These are phyloP conservation scores for Taxillus chinensis DNA, from an alignment of 164 flowering plant species.

Conservation along the genomic window DNA sequence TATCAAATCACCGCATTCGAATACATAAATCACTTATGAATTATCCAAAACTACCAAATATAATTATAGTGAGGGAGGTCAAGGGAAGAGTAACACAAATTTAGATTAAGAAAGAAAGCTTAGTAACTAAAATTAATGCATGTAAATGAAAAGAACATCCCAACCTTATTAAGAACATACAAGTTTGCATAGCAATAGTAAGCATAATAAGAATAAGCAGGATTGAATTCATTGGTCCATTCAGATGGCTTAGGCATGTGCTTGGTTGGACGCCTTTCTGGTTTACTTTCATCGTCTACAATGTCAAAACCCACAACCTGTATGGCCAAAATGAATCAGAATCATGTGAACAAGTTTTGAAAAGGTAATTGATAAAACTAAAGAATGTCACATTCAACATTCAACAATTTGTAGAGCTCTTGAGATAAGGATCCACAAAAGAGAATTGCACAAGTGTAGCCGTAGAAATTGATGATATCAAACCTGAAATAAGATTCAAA, in stretches of 20 bases:
- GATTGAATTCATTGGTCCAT: slow-evolving; percentile 64
- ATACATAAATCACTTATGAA: too few relatives aligned
- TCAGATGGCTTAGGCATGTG: slow-evolving; percentile 60
- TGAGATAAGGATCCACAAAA: too few relatives aligned
- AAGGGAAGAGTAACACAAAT: too few relatives aligned
- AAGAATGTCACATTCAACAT: not conserved
- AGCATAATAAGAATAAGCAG: slow-evolving; percentile 52
- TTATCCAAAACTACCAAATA: too few relatives aligned
- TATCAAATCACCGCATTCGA: too few relatives aligned
- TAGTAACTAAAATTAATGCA: too few relatives aligned
- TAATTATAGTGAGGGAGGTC: too few relatives aligned
- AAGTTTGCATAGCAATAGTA: slow-evolving; percentile 57
- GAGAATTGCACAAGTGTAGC: too few relatives aligned
- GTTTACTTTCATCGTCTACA: slow-evolving; percentile 68
- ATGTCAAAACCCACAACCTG: slow-evolving; percentile 68
- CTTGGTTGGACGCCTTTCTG: slow-evolving; percentile 62
- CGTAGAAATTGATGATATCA: too few relatives aligned
- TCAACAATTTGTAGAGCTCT: too few relatives aligned
- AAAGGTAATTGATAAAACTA: not conserved
- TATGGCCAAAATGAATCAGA: slow-evolving; percentile 4
- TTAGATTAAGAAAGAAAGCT: too few relatives aligned
- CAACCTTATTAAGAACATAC: slow-evolving; percentile 54
- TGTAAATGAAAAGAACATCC: not conserved
- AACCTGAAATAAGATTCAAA: too few relatives aligned
- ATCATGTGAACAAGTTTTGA: not conserved